Percentiles rank a stretch among this genome's conserved stretches.
Conservation (phyloP, 805 yeast species). For the Candida schatavii region DNA sequence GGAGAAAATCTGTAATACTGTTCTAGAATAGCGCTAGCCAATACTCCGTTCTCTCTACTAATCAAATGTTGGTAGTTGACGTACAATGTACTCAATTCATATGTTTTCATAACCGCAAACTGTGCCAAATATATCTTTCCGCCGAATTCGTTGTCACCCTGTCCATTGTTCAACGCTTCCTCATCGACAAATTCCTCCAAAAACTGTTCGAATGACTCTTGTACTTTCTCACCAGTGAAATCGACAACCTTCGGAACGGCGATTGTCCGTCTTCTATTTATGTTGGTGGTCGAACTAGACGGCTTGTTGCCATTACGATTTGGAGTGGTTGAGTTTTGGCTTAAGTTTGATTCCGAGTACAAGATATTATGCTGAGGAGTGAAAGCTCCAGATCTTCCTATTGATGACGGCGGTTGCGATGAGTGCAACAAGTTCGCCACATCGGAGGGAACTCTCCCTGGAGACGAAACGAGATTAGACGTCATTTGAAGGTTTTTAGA, state of each 20-base stretch:
- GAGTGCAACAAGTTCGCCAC: constrained; percentile 39
- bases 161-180: constrained; percentile 19
- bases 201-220: constrained; percentile 86
- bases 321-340: constrained; percentile 8
- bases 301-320: constrained; percentile 5
- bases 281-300: neutral
- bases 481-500: constrained; percentile 16
- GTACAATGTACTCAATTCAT: constrained; percentile 74
- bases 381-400: constrained; percentile 33
- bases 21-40: constrained; percentile 84
- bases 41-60: constrained; percentile 75
- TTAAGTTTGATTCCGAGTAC: constrained; percentile 23
- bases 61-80: constrained; percentile 81
- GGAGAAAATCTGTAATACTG: constrained; percentile 94
- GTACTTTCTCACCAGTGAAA: constrained; percentile 88
- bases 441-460: constrained; percentile 42
- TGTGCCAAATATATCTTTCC: constrained; percentile 74
- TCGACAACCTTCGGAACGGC: constrained; percentile 86
- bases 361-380: constrained; percentile 26
- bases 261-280: constrained; percentile 47
- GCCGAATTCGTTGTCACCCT: constrained; percentile 36
- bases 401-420: constrained; percentile 43
- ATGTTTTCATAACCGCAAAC: constrained; percentile 73
- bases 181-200: constrained; percentile 59
- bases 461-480: constrained; percentile 45